Conservation (phyloP, 371 early-diverging fungal species). For the Saksenaea vasiformis region DNA sequence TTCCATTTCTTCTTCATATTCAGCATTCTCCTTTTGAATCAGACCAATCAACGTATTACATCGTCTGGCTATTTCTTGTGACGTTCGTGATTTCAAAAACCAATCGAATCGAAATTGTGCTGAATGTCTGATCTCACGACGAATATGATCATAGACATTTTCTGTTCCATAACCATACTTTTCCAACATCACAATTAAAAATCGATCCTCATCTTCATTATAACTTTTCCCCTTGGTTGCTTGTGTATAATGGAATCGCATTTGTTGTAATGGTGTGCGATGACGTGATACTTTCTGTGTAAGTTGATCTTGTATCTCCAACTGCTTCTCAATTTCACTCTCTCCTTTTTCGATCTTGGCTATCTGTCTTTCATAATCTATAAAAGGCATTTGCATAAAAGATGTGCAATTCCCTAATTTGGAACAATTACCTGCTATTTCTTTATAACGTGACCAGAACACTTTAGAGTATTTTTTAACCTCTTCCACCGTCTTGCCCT, state of each 20-base stretch:
- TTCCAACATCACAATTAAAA: slow-evolving; percentile 87
- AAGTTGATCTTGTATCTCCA: slow-evolving; percentile 81
- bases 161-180: slow-evolving; percentile 89
- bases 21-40: slow-evolving; percentile 64
- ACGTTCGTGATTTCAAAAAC: slow-evolving; percentile 96
- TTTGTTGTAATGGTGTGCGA: slow-evolving; percentile 82
- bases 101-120: slow-evolving; percentile 95
- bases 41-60: slow-evolving; percentile 76
- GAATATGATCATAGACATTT: slow-evolving; percentile 90
- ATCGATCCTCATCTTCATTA: slow-evolving; percentile 97
- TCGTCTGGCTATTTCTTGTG: slow-evolving; percentile 76
- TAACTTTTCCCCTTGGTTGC: slow-evolving; percentile 86
- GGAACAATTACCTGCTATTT: slow-evolving; percentile 58
- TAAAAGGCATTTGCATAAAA: neutral
- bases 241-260: slow-evolving; percentile 82
- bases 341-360: slow-evolving; percentile 91
- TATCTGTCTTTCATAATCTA: slow-evolving; percentile 83
- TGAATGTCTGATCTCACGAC: slow-evolving; percentile 80
- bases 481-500: slow-evolving; percentile 88
- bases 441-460: slow-evolving; percentile 88
- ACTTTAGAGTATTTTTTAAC: slow-evolving; percentile 80
- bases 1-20: slow-evolving; percentile 4
- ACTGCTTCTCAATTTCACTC: slow-evolving; percentile 71
- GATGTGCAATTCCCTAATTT: neutral
- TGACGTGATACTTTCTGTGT: slow-evolving; percentile 71